These are phyloP conservation scores for Aegilops umbellulata DNA, from an alignment of 176 grass and related monocot genomes.

Conservation along the genomic window DNA sequence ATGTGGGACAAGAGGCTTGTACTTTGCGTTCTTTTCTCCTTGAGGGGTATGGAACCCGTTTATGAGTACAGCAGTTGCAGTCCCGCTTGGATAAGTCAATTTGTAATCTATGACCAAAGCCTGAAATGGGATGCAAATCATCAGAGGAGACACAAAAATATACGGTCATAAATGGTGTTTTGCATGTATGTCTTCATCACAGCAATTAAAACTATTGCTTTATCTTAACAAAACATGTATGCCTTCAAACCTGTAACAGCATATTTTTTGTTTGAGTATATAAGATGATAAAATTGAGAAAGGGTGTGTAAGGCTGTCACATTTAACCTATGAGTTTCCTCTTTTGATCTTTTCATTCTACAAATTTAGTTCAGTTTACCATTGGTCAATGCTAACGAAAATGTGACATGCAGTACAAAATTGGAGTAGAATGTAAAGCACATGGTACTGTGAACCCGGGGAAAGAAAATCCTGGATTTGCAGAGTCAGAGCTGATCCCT, in stretches of 20 bases:
- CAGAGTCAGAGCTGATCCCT: background rate
- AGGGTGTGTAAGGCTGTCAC: background rate
- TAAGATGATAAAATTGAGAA: background rate
- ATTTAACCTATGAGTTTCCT: background rate
- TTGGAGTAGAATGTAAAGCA: background rate
- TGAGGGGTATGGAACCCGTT: slow-evolving; percentile 87
- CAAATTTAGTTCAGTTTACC: background rate
- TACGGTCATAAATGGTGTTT: background rate
- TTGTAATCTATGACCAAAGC: slow-evolving; percentile 85
- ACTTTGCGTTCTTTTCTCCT: slow-evolving; percentile 87
- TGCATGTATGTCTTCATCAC: background rate
- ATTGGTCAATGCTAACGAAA: background rate
- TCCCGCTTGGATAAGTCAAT: slow-evolving; percentile 86
- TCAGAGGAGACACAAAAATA: background rate
- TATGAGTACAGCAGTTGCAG: slow-evolving; percentile 85
- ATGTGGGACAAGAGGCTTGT: background rate
- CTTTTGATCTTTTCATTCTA: background rate
- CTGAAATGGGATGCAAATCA: slow-evolving; percentile 40
- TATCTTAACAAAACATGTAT: background rate
- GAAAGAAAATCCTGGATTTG: background rate
- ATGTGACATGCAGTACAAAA: background rate
- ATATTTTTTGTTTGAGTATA: background rate
- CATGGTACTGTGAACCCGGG: too few relatives aligned
- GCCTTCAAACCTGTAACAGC: background rate
- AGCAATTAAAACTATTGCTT: background rate